phyloP scores from a whole-genome alignment of 2,329 filamentous ascomycete species.

The Fonsecaea nubica region DNA sequence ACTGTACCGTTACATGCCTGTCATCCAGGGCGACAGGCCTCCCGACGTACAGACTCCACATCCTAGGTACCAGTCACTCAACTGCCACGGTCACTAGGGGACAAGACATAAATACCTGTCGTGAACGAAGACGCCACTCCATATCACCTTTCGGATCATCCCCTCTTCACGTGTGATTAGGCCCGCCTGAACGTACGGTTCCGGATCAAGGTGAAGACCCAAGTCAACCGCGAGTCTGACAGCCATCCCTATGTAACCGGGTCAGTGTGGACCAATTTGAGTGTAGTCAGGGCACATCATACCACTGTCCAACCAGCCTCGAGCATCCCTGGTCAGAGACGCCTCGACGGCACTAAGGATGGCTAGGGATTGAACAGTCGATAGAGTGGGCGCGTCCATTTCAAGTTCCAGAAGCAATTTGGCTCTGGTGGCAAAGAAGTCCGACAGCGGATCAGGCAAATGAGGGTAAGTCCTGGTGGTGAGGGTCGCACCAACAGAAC shows the following conservation, averaged over 20 bases:
- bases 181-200: constrained; percentile 28
- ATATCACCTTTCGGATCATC: constrained; percentile 30
- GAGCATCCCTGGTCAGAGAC: constrained; percentile 37
- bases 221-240: constrained; percentile 36
- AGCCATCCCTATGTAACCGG: constrained; percentile 30
- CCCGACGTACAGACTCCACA: constrained; percentile 39
- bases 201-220: constrained; percentile 31
- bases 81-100: background rate
- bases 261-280: constrained; percentile 6
- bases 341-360: constrained; percentile 39
- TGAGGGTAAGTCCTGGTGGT: constrained; percentile 22
- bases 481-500: constrained; percentile 28
- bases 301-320: constrained; percentile 42
- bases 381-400: constrained; percentile 38
- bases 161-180: constrained; percentile 25
- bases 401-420: constrained; percentile 40
- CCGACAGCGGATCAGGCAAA: constrained; percentile 31
- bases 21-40: constrained; percentile 38
- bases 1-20: constrained; percentile 35
- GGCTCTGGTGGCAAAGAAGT: constrained; percentile 39
- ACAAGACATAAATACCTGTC: constrained; percentile 21
- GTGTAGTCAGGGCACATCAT: background rate
- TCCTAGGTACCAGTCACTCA: constrained; percentile 21
- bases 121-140: constrained; percentile 31
- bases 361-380: constrained; percentile 39